Evolutionary conservation across 148 eudicot species (phyloP), one percentile per base, ranked within the genome.

Genomic region (Arctostaphylos glauca): DNA sequence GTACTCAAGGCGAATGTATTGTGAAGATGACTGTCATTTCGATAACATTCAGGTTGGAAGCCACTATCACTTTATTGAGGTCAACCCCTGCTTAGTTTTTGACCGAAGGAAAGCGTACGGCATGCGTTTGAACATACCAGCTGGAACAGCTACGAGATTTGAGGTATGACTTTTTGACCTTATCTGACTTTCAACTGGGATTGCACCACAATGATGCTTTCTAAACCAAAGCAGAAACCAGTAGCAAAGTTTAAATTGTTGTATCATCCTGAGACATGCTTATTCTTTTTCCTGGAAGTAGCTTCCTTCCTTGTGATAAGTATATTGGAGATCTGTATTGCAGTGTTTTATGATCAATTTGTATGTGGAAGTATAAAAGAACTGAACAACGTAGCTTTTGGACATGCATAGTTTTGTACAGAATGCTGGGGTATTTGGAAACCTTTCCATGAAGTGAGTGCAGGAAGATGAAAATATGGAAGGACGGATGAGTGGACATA

Each of bases 1-100:
- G 31, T 84, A 31, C 74, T 80, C 16, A 38, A 48, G 74, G 49
- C 0, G 53, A 74, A 78, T 47, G 4, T 49, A 13, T 23, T 25
- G 64, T 18, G 56, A 72, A 68, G 48, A 72, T 83, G 48, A 71
- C 75, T 41, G 55, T 52, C 60, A 78, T 77, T 23, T 78, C 9
- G 31, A 23, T 12, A 23, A 81, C 74, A 49, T 90, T 71, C 88
- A 96, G 99, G 93, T 96, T 84, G 99, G 99, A 84, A 96, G 99
- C 89, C 99, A 96, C 87, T 96, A 94, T 93, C 99, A 94, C 87
- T 96, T 96, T 87, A 92, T 96, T 84, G 99, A 96, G 86, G 91
- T 85, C 79, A 96, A 96, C 84, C 98, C 95, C 49, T 84, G 74
- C 85, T 85, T 96, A 83, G 87, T 89, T 52, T 96, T 94, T 89